phyloP scores from a whole-genome alignment of 169 alveolate species.

The Besnoitia besnoiti region DNA sequence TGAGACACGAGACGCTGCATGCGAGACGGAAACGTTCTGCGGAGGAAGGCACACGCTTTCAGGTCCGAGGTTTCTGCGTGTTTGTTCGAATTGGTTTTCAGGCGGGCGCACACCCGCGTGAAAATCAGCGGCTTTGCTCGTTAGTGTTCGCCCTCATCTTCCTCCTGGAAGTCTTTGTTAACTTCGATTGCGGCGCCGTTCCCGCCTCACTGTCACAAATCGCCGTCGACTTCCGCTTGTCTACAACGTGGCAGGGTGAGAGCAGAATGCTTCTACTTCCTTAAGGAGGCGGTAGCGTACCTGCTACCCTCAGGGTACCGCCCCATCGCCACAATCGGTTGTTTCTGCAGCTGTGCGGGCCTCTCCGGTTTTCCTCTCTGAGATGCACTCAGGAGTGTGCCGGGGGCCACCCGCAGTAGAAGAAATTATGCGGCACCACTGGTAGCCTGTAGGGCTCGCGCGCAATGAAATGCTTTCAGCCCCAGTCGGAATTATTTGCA shows the following conservation, averaged over 20 bases:
- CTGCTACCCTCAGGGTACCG: background rate
- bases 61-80: too few species aligned
- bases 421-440: too few species aligned
- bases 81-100: background rate
- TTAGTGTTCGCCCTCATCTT: constrained; percentile 42
- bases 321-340: background rate
- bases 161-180: constrained; percentile 53
- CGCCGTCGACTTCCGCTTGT: constrained; percentile 57
- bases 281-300: background rate
- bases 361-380: background rate
- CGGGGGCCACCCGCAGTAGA: too few species aligned
- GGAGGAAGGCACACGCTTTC: too few species aligned
- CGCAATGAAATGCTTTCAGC: too few species aligned
- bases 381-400: too few species aligned
- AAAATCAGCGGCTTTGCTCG: constrained; percentile 45
- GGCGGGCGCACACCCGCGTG: constrained; percentile 49
- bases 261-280: background rate
- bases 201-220: constrained; percentile 60
- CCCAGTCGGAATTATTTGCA: too few species aligned
- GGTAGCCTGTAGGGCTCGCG: too few species aligned
- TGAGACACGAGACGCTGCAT: too few species aligned
- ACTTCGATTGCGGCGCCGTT: constrained; percentile 67
- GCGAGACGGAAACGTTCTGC: too few species aligned
- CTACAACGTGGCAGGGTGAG: constrained; percentile 67
- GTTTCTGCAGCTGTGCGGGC: background rate